Base-by-base conservation (phyloP, 2,329 filamentous ascomycete species). In the Fusarium sp. region DNA sequence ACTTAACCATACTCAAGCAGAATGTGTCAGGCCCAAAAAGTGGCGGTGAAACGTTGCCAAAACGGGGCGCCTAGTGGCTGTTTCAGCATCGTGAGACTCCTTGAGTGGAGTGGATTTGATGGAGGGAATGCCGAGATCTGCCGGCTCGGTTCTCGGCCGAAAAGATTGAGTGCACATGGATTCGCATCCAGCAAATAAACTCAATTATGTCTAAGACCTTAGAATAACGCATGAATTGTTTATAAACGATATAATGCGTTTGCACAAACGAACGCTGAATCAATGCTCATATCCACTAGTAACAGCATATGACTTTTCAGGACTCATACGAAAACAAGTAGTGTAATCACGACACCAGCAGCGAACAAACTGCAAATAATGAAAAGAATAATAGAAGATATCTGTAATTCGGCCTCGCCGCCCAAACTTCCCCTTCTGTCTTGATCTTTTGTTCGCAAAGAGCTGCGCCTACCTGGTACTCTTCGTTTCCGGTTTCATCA, bases 401-500 rank as follows among this genome's bases (percentile, higher is more conserved):
- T 12, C 24, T 13, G 7, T 9, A 13, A 0, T 28, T 13, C 24
- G 24, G 26, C 11, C 1, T 39, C 1, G 8, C 35, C n/a, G 18
- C 10, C 14, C 3, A 1, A 7, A 14, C 5, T 15, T 10, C 15
- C 4, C 15, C 33, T 26, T 11, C 10, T 6, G 6, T 2, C 20
- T 13, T 50, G 22, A 11, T 16, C 18, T 24, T 22, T 20, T 16
- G 28, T 31, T 36, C 26, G 12, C 31, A 0, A 15, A 36, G 3
- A 48, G 14, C 54, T 57, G 54, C 54, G 54, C 39, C 55, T 50
- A 48, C 24, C 31, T 55, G 41, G 55, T 26, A 35, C 4, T 36
- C 15, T 50, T 57, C 31, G 41, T 57, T 50, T 50, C 55, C 55
- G 55, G 55, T 57, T 57, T 36, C 55, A 57, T 36, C 20, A 14